Base-by-base conservation (phyloP, 148 eudicot genomes). In the Fagopyrum homotropicum region DNA sequence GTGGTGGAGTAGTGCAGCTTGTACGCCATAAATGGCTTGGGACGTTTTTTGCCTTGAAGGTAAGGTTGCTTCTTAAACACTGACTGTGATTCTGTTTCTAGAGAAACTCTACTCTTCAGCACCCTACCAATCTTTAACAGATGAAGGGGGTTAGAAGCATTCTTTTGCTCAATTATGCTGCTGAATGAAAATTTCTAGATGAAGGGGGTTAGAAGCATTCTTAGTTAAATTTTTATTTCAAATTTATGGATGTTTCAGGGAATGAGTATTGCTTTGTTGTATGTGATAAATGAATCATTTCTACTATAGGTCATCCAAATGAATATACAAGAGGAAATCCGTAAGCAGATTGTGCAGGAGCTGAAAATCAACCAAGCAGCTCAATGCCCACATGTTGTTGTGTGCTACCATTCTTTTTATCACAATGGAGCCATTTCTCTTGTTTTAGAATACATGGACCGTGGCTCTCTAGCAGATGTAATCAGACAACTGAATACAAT, bases 1-100 rank as follows among this genome's bases (percentile, higher is more conserved):
- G 94, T 86, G 98, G 98, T 35, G 98, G 98, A 78, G 93, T 94
- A 45, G 98, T 94, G 78, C 98, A 94, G 80, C 97, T 94, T 82
- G 98, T 91, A 77, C 97, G 96, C 78, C 97, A 94, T 78, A 94
- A 94, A 81, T 91, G 97, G 98, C 89, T 81, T 45, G 98, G 96
- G 73, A 92, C 82, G 17, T 80, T 92, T 56, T 94, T 91, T 86
- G 98, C 98, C 77, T 81, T 94, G 83, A 94, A 94, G 98, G 98
- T 94, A 78, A 79, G 70, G 66, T 45, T 54, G n/a, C 69, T 17
- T 30, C 14, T 16, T 72, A 19, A 15, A 44, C 15, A 9, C 19
- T 7, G 29, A 60, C 63, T 26, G 9, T 40, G 19, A 40, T 66
- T 66, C 16, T 3, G 47, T 43, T 40, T 12, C 12, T 66, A 43